A percentile compares a stretch with the other conserved stretches of the same genome.
Evolutionary conservation across 208 protist genomes (phyloP).

Genomic region (Kentomonas sorsogonicus): DNA sequence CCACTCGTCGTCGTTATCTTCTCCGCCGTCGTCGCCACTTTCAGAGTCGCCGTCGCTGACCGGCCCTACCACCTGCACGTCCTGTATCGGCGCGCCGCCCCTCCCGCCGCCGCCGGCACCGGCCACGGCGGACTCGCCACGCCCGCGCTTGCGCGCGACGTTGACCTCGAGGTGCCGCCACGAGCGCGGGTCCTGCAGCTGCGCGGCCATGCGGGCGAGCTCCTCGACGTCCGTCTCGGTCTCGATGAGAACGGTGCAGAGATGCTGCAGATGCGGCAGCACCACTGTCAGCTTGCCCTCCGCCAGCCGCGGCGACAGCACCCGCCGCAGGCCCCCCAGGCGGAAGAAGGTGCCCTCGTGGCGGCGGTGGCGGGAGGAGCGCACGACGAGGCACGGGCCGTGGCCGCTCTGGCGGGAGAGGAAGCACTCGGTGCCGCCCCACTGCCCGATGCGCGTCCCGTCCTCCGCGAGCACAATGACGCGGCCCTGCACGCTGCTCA

Average conservation of each 20-base stretch:
- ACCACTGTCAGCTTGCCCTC: slow-evolving; percentile 72
- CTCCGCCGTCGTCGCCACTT: too few relatives aligned
- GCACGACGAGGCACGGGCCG: slow-evolving; percentile 79
- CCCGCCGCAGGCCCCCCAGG: slow-evolving; percentile 33
- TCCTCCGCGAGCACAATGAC: slow-evolving; percentile 52
- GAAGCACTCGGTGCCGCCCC: slow-evolving; percentile 85
- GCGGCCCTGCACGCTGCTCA: slow-evolving; percentile 48
- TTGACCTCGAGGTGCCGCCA: slow-evolving; percentile 68
- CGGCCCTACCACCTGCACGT: neutral
- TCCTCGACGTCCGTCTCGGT: slow-evolving; percentile 49
- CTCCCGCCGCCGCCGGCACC: neutral
- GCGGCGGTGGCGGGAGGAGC: slow-evolving; percentile 43
- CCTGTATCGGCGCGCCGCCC: neutral
- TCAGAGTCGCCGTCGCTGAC: too few relatives aligned
- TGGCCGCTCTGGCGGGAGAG: slow-evolving; percentile 56
- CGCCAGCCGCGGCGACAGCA: slow-evolving; percentile 40
- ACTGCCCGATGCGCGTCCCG: slow-evolving; percentile 67
- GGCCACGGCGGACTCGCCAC: neutral
- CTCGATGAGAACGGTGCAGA: slow-evolving; percentile 70
- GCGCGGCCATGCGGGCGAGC: slow-evolving; percentile 55
- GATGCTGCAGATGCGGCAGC: slow-evolving; percentile 36
- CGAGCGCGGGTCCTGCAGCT: slow-evolving; percentile 40
- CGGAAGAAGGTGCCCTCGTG: slow-evolving; percentile 77
- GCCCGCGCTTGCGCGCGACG: slow-evolving; percentile 25
- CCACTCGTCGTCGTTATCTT: too few relatives aligned